These are phyloP conservation scores for Monotropa hypopitys DNA, from an alignment of 179 eudicot genomes.

Conservation along the genomic window DNA sequence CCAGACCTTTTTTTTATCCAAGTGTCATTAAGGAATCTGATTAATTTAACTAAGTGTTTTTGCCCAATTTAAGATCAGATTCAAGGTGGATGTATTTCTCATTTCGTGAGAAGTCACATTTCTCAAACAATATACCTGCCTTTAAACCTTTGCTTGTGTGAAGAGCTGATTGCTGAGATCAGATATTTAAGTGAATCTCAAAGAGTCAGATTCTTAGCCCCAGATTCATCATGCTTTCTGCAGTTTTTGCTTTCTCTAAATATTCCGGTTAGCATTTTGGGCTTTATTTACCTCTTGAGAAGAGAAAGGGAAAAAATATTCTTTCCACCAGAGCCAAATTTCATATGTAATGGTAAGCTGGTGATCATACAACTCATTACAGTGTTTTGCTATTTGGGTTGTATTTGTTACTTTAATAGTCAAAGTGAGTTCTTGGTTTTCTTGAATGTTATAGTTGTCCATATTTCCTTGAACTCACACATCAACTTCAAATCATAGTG, in stretches of 20 bases:
- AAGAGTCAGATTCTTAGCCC: background rate
- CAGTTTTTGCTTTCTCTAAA: background rate
- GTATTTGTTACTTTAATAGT: background rate
- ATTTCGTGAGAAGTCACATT: background rate
- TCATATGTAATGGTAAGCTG: background rate
- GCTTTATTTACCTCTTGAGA: background rate
- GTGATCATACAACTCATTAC: background rate
- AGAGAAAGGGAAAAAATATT: background rate
- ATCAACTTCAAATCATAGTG: background rate
- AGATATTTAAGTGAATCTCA: background rate
- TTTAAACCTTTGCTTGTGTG: background rate
- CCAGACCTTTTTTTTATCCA: background rate
- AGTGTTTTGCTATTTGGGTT: background rate
- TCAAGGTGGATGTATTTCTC: constrained; percentile 5
- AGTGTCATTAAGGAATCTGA: background rate
- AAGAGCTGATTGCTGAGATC: background rate
- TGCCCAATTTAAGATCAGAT: background rate
- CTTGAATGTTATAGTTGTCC: background rate
- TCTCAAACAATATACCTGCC: background rate
- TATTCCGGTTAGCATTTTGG: background rate
- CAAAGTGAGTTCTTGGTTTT: background rate
- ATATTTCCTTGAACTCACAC: constrained; percentile 1
- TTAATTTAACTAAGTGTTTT: background rate
- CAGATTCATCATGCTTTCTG: background rate
- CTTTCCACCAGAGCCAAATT: background rate